Evolutionary conservation across 345 rosid genomes (phyloP).

Genomic region (Salix suchowensis): DNA sequence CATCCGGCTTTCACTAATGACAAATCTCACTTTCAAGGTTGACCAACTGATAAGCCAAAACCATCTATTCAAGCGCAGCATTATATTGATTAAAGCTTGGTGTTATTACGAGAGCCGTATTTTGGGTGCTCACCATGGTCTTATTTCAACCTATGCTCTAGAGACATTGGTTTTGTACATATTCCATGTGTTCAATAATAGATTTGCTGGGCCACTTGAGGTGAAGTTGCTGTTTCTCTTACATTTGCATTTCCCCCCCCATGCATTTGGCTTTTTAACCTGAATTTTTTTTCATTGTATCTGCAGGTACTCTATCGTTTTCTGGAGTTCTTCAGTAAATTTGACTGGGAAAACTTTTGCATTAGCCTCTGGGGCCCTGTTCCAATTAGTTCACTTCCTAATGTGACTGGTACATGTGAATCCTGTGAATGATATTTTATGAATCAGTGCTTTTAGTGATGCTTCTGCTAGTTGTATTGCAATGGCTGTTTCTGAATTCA

Average conservation of each 20-base stretch:
- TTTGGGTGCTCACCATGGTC: constrained; percentile 89
- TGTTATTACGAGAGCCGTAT: constrained; percentile 89
- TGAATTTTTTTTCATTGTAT: constrained; percentile 21
- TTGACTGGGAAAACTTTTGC: constrained; percentile 93
- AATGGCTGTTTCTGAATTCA: constrained; percentile 4
- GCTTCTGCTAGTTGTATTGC: background rate
- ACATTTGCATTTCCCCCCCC: background rate
- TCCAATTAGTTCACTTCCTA: constrained; percentile 66
- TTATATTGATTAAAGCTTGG: constrained; percentile 85
- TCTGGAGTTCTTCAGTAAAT: constrained; percentile 94
- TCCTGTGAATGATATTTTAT: background rate
- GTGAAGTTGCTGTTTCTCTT: constrained; percentile 35
- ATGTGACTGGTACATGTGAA: constrained; percentile 51
- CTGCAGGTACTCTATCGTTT: constrained; percentile 80
- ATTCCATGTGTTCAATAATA: constrained; percentile 66
- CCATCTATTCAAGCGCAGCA: constrained; percentile 78
- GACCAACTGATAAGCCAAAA: constrained; percentile 64
- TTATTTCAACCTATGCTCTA: constrained; percentile 81
- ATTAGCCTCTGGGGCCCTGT: constrained; percentile 93
- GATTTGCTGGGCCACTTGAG: constrained; percentile 71
- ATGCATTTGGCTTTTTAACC: constrained; percentile 6
- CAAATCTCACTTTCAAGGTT: constrained; percentile 40
- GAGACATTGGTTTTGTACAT: constrained; percentile 85
- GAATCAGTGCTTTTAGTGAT: background rate
- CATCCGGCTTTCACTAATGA: background rate